These are phyloP conservation scores for Corynespora cassiicola DNA, from an alignment of 2,329 filamentous ascomycete genomes.

Conservation along the genomic window DNA sequence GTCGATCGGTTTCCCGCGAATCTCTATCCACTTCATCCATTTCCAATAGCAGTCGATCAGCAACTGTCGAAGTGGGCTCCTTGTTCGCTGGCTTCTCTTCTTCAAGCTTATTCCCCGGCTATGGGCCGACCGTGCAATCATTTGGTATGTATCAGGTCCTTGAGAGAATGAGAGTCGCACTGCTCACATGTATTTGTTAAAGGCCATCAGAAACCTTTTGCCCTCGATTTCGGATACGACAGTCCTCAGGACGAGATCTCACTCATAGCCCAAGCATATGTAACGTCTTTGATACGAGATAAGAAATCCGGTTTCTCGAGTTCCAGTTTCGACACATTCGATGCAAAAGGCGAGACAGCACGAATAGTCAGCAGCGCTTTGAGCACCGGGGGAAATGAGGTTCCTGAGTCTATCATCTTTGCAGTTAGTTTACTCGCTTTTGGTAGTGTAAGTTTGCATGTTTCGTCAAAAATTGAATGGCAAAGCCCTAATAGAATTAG, in stretches of 20 bases:
- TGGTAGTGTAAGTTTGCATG: constrained; percentile 23
- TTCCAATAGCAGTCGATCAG: constrained; percentile 1
- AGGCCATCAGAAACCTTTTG: constrained; percentile 8
- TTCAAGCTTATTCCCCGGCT: constrained; percentile 3
- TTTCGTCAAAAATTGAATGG: too few relatives aligned
- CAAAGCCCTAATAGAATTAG: too few relatives aligned
- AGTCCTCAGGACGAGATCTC: constrained; percentile 18
- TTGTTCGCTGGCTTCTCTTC: constrained; percentile 10
- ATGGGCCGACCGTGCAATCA: neutral
- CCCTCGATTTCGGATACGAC: constrained; percentile 16
- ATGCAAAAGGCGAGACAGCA: constrained; percentile 22
- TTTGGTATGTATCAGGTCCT: constrained; percentile 2
- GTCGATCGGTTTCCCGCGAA: constrained; percentile 18
- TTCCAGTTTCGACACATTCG: constrained; percentile 24
- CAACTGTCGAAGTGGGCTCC: constrained; percentile 7
- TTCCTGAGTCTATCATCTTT: constrained; percentile 22
- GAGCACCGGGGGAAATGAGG: constrained; percentile 14
- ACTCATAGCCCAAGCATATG: constrained; percentile 15
- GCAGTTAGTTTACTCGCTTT: constrained; percentile 20
- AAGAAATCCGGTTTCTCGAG: constrained; percentile 12
- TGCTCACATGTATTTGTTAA: too few relatives aligned
- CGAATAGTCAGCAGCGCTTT: constrained; percentile 21
- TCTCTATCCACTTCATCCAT: constrained; percentile 1
- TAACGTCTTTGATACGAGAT: constrained; percentile 15
- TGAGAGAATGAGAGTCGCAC: neutral